Conservation (phyloP, 2,329 filamentous ascomycete species). For the Pseudopyricularia cyperi region DNA sequence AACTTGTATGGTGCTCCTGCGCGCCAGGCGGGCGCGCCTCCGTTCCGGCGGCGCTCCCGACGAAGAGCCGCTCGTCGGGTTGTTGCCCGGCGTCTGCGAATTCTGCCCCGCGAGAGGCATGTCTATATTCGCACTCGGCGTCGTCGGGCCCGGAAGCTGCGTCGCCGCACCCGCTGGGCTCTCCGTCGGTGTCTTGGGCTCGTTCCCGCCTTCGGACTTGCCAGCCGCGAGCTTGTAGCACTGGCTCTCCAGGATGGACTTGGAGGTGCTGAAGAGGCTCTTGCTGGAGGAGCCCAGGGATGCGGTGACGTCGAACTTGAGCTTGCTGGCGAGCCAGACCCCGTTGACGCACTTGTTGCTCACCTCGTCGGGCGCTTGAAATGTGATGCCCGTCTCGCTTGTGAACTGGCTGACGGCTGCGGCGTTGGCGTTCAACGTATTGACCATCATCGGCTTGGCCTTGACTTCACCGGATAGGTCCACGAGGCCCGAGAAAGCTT, state of each 20-base stretch:
- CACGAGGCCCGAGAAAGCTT: neutral
- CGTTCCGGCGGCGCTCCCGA: too few relatives aligned
- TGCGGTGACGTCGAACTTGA: neutral
- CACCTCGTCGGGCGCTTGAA: neutral
- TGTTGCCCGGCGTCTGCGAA: too few relatives aligned
- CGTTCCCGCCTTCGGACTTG: too few relatives aligned
- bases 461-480: neutral
- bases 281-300: neutral
- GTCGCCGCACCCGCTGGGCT: too few relatives aligned
- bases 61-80: too few relatives aligned
- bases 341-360: neutral
- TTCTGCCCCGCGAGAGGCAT: too few relatives aligned
- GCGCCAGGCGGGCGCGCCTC: too few relatives aligned
- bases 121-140: too few relatives aligned
- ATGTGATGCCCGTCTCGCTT: neutral
- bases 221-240: slow-evolving; percentile 16
- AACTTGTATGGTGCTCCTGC: too few relatives aligned
- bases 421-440: neutral
- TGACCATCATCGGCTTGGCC: neutral
- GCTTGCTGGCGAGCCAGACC: neutral
- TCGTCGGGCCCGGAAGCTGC: too few relatives aligned
- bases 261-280: neutral
- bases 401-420: neutral
- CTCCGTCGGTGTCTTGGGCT: too few relatives aligned
- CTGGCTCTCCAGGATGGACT: neutral